Evolutionary conservation across 345 rosid species (phyloP), one percentile per base, ranked within the genome.

Genomic region (Aquilaria yunnanensis): DNA sequence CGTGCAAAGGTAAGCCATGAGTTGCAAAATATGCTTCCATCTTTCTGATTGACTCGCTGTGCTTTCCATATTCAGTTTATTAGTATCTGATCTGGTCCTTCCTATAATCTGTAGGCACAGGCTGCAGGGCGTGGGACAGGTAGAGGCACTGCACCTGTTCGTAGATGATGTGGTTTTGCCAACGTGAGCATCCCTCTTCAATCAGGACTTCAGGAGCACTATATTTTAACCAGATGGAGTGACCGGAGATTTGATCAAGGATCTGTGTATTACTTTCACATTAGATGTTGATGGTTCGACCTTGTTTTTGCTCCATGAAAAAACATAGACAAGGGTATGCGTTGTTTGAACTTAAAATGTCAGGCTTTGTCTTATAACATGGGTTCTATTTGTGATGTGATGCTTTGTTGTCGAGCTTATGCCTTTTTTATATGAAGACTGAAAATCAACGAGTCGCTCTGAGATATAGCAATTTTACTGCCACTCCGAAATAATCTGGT

Each of bases 71-170:
- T 54, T 32, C 14, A 32, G 43, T 30, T 31, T 49, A 51, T 46
- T 14, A 4, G 47, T 41, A 63, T 50, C 53, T 32, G 32, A 61
- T 16, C n/a, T 14, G 37, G 10, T 31, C 43, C 29, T n/a, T 51
- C 32, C 10, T 32, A 13, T 64, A 51, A 30, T 51, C 47, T 64
- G 58, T 72, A 82, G 96, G 82, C 82, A 59, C 93, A 85, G 65
- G 90, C 85, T 74, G 68, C 96, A 50, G 96, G 98, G 46, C 89
- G 96, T 61, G 95, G 97, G 62, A 76, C 73, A 66, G 95, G 98
- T 54, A 85, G 98, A 60, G 98, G 96, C 4, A 84, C n/a, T 14
- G 86, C 92, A 32, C 87, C 96, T 23, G 85, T 81, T 67, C 79
- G 96, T 65, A 76, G 95, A 81, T 88, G 70, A 77, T 64, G 70